Evolutionary conservation across 768 basidiomycete genomes (phyloP), one percentile per base, ranked within the genome.

Genomic region (Amanita muscaria): DNA sequence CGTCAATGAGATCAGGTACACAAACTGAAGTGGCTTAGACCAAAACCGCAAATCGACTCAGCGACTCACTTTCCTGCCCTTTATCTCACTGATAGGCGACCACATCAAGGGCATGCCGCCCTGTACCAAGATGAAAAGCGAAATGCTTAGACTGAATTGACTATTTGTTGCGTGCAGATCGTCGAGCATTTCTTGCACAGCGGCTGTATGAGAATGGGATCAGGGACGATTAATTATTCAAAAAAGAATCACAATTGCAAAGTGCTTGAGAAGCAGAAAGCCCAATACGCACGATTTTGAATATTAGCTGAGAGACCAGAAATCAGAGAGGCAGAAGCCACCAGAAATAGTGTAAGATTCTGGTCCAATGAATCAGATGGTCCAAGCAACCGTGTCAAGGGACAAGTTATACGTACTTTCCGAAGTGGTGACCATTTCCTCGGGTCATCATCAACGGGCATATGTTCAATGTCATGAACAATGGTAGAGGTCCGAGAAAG

Each of bases 101-200:
- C 87, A 88, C 3, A 81, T 27, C 9, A 85, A 53, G 0, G 87
- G 88, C 42, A 79, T 60, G 9, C 64, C 59, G 2, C 88, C 87
- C 58, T 89, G 88, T 9, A 85, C 53, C 2, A 80, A 61, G 47
- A 87, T 83, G 59, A 85, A 89, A n/a, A 81, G 49, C 0, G 84
- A 80, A 11, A 88, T 64, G 47, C 74, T 75, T 59, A 78, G 67
- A 49, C 83, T 80, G 47, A 89, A 79, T 50, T 83, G 70, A 10
- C 68, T 59, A 39, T 68, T 64, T 0, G 75, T 75, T 1, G 86
- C 80, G 34, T 73, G 71, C 29, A 89, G 66, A 16, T 83, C 68
- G 2, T 51, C 51, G 51, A 80, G 68, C 62, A 87, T 79, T 43
- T 76, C 59, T 21, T 70, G 59, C 24, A 84, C 80, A 8, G 79